These are phyloP conservation scores for Mycena indigotica DNA, from an alignment of 768 basidiomycete genomes.

Conservation along the genomic window DNA sequence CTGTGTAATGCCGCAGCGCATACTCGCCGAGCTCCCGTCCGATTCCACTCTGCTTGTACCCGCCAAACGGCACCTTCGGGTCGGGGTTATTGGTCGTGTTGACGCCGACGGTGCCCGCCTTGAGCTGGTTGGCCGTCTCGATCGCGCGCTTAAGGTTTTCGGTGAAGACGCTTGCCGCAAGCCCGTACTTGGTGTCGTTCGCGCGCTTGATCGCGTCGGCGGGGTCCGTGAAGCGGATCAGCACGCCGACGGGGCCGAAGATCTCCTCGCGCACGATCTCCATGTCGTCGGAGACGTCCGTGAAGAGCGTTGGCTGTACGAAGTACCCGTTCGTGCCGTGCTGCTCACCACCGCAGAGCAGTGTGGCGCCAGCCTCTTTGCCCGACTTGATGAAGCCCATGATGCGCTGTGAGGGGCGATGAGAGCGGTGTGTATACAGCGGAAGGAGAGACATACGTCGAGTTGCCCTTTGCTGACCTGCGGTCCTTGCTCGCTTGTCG, in stretches of 20 bases:
- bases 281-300: constrained; percentile 67
- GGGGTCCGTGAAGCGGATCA: constrained; percentile 67
- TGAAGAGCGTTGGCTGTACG: constrained; percentile 76
- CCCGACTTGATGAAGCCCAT: constrained; percentile 80
- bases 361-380: constrained; percentile 67
- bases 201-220: constrained; percentile 36
- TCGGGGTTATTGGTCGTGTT: constrained; percentile 42
- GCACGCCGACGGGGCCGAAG: constrained; percentile 77
- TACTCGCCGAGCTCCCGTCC: constrained; percentile 64
- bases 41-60: constrained; percentile 63
- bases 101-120: constrained; percentile 68
- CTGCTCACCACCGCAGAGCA: constrained; percentile 68
- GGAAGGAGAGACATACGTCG: constrained; percentile 30
- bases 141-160: constrained; percentile 47
- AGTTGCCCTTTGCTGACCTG: constrained; percentile 56
- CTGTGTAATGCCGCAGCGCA: constrained; percentile 39
- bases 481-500: constrained; percentile 62
- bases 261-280: constrained; percentile 77
- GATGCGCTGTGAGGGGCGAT: constrained; percentile 51
- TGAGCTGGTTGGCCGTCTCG: constrained; percentile 51
- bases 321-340: constrained; percentile 54
- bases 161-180: constrained; percentile 57
- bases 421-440: neutral
- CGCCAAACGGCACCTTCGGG: constrained; percentile 60
- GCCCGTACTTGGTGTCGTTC: constrained; percentile 55